phyloP scores from a whole-genome alignment of 495 filamentous ascomycete genomes.

The Daldinia concentrica region DNA sequence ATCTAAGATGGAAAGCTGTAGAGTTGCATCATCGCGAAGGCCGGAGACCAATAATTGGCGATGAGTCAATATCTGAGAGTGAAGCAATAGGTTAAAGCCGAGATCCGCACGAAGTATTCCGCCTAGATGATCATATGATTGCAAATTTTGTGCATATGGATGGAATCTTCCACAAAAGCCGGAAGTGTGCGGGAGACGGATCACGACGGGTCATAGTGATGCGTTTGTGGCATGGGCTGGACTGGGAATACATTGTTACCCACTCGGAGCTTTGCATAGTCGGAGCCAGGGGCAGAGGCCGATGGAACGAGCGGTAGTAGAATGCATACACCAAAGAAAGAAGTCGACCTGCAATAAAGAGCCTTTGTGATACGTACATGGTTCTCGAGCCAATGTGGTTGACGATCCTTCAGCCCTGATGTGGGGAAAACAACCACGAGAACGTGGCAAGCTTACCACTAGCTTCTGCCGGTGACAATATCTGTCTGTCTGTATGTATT shows the following conservation, averaged over 20 bases:
- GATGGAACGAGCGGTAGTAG: slow-evolving; percentile 33
- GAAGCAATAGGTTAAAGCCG: slow-evolving; percentile 31
- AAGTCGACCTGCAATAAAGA: slow-evolving; percentile 21
- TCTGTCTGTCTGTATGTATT: slow-evolving; percentile 10
- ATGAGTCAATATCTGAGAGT: slow-evolving; percentile 33
- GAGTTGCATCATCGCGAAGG: slow-evolving; percentile 30
- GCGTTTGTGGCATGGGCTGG: slow-evolving; percentile 40
- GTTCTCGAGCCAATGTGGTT: slow-evolving; percentile 32
- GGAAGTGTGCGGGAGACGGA: slow-evolving; percentile 33
- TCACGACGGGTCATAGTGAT: slow-evolving; percentile 41
- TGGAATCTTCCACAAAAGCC: slow-evolving; percentile 39
- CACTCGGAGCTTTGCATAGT: slow-evolving; percentile 33
- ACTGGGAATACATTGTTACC: slow-evolving; percentile 22
- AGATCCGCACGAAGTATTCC: slow-evolving; percentile 37
- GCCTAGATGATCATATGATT: slow-evolving; percentile 37
- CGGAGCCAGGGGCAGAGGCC: slow-evolving; percentile 26
- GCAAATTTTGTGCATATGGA: slow-evolving; percentile 22
- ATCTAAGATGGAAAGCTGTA: slow-evolving; percentile 34
- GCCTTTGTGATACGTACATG: slow-evolving; percentile 24
- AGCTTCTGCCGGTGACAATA: slow-evolving; percentile 10
- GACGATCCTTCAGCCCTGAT: slow-evolving; percentile 38
- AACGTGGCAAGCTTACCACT: slow-evolving; percentile 29
- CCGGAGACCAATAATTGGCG: slow-evolving; percentile 34
- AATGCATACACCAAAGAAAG: slow-evolving; percentile 22
- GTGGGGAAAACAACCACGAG: slow-evolving; percentile 30